Conservation (phyloP, 1,284 basidiomycete species). For the Ustilago esculenta region DNA sequence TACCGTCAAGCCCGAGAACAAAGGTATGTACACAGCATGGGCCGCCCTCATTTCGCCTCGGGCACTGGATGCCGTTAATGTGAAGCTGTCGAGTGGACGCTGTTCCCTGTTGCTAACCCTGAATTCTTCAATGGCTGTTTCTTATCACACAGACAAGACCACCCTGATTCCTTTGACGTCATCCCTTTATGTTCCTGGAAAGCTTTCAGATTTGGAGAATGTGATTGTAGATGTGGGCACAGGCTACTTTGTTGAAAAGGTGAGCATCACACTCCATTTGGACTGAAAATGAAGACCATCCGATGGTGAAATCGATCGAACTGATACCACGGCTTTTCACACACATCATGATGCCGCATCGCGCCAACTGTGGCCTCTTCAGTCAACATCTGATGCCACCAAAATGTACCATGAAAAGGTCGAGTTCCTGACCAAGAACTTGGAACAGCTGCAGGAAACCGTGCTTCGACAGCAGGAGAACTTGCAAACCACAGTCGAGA, state of each 20-base stretch:
- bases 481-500: slow-evolving; percentile 60
- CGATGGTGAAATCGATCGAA: too few relatives aligned
- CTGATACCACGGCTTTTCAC: too few relatives aligned
- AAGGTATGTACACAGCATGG: slow-evolving; percentile 71
- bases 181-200: slow-evolving; percentile 93
- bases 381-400: slow-evolving; percentile 57
- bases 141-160: slow-evolving; percentile 75
- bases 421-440: slow-evolving; percentile 59
- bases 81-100: too few relatives aligned
- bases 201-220: slow-evolving; percentile 80
- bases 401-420: slow-evolving; percentile 61
- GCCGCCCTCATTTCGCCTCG: too few relatives aligned
- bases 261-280: slow-evolving; percentile 67
- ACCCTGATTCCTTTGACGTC: slow-evolving; percentile 91
- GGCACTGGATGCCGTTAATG: too few relatives aligned
- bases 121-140: background rate
- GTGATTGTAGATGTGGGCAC: slow-evolving; percentile 96
- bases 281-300: too few relatives aligned
- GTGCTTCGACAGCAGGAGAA: slow-evolving; percentile 65
- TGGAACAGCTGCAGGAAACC: slow-evolving; percentile 64
- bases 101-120: too few relatives aligned
- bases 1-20: slow-evolving; percentile 77
- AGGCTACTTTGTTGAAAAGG: slow-evolving; percentile 95
- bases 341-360: too few relatives aligned
- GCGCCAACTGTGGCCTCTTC: too few relatives aligned